These are phyloP conservation scores for Salix caprea DNA, from an alignment of 345 rosid species.

Conservation along the genomic window DNA sequence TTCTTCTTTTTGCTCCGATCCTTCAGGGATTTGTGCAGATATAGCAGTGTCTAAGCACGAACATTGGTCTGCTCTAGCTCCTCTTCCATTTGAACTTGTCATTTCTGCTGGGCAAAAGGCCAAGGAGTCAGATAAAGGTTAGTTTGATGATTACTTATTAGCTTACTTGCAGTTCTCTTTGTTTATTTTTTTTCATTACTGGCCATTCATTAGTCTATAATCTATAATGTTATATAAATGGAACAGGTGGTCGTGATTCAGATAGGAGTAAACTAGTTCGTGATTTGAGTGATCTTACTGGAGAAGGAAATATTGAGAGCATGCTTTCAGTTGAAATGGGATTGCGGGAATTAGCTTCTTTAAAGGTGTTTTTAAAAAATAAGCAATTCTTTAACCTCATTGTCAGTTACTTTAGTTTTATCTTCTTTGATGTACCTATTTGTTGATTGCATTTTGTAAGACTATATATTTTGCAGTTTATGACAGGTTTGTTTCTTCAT, in stretches of 20 bases:
- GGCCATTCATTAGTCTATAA: not conserved
- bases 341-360: slow-evolving; percentile 78
- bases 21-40: slow-evolving; percentile 78
- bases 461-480: not conserved
- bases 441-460: not conserved
- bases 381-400: not conserved
- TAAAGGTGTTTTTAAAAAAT: slow-evolving; percentile 50
- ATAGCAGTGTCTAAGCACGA: slow-evolving; percentile 78
- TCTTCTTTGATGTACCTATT: slow-evolving; percentile 1
- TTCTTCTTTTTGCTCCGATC: slow-evolving; percentile 13
- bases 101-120: slow-evolving; percentile 96
- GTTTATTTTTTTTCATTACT: not conserved
- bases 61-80: slow-evolving; percentile 92
- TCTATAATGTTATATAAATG: slow-evolving; percentile 11
- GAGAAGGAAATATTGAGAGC: slow-evolving; percentile 98
- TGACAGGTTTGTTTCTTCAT: not conserved
- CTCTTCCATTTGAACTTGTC: slow-evolving; percentile 95
- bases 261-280: slow-evolving; percentile 52
- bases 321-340: slow-evolving; percentile 99
- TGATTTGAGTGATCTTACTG: slow-evolving; percentile 68
- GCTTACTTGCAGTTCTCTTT: not conserved
- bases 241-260: slow-evolving; percentile 49
- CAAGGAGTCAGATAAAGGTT: slow-evolving; percentile 64
- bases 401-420: not conserved
- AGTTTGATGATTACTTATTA: slow-evolving; percentile 17